phyloP scores from a whole-genome alignment of 78 protist genomes.

The Diacronema lutheri region DNA sequence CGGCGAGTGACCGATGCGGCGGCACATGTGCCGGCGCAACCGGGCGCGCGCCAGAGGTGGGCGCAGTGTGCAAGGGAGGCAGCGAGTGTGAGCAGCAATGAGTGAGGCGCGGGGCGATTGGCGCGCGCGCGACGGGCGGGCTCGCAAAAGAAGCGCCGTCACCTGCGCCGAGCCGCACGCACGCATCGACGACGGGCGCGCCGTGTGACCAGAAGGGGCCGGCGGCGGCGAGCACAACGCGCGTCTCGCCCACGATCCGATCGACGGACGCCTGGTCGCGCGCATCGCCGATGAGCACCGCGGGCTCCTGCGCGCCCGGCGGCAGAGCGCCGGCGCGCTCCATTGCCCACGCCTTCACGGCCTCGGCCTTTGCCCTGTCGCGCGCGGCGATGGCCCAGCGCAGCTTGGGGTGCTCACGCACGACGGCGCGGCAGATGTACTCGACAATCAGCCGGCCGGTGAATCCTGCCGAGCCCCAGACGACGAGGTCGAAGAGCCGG shows the following conservation, averaged over 20 bases:
- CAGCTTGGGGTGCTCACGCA: background rate
- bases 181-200: slow-evolving; percentile 18
- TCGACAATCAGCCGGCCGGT: slow-evolving; percentile 34
- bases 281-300: background rate
- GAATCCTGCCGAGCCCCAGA: slow-evolving; percentile 44
- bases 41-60: no score
- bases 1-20: no score
- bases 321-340: no score
- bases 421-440: slow-evolving; percentile 21
- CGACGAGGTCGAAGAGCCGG: slow-evolving; percentile 15
- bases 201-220: slow-evolving; percentile 38
- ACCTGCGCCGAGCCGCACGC: background rate
- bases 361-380: background rate
- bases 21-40: no score
- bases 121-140: no score
- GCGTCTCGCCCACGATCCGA: background rate
- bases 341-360: background rate
- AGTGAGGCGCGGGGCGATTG: no score
- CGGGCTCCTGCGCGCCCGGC: background rate
- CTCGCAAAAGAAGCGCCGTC: no score
- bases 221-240: slow-evolving; percentile 40
- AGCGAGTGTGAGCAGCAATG: no score
- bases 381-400: slow-evolving; percentile 42
- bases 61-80: no score
- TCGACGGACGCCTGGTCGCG: background rate